phyloP scores from a whole-genome alignment of 2,329 filamentous ascomycete species.

The Exophiala lecanii-corni region DNA sequence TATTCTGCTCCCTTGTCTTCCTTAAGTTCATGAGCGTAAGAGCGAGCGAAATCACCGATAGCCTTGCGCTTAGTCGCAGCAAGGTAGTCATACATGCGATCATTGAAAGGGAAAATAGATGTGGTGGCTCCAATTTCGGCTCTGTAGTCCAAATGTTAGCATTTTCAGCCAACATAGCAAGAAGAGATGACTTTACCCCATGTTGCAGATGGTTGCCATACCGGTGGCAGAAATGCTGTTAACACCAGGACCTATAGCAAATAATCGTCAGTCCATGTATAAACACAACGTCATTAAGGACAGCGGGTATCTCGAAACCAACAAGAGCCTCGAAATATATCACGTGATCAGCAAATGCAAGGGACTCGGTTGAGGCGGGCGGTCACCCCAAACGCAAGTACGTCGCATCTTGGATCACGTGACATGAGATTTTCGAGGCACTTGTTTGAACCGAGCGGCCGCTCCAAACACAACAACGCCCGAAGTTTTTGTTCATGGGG shows the following conservation, averaged over 20 bases:
- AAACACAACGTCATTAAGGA: too few species aligned
- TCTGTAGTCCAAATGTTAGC: conserved; percentile 52
- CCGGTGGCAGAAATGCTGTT: conserved; percentile 74
- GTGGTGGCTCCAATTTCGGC: conserved; percentile 70
- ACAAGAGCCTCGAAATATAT: conserved; percentile 16
- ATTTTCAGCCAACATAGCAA: conserved; percentile 8
- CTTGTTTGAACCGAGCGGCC: too few species aligned
- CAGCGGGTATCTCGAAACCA: conserved; percentile 40
- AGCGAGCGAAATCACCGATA: conserved; percentile 84
- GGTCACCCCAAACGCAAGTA: too few species aligned
- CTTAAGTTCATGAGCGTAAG: conserved; percentile 78
- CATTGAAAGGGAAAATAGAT: conserved; percentile 95
- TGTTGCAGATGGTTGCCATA: conserved; percentile 73
- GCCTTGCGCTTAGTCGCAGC: conserved; percentile 80
- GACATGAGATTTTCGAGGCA: too few species aligned
- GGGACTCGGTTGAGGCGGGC: too few species aligned
- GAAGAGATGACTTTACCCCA: conserved; percentile 25
- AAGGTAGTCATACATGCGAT: conserved; percentile 96
- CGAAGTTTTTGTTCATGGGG: too few species aligned
- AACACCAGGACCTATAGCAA: conserved; percentile 59
- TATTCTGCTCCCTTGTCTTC: conserved; percentile 91
- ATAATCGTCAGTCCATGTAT: conserved; percentile 33
- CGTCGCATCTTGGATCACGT: too few species aligned
- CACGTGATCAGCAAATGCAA: too few species aligned
- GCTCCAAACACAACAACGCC: too few species aligned